Base-by-base conservation (phyloP, 1,284 basidiomycete genomes). In the Apiotrichum porosum region DNA sequence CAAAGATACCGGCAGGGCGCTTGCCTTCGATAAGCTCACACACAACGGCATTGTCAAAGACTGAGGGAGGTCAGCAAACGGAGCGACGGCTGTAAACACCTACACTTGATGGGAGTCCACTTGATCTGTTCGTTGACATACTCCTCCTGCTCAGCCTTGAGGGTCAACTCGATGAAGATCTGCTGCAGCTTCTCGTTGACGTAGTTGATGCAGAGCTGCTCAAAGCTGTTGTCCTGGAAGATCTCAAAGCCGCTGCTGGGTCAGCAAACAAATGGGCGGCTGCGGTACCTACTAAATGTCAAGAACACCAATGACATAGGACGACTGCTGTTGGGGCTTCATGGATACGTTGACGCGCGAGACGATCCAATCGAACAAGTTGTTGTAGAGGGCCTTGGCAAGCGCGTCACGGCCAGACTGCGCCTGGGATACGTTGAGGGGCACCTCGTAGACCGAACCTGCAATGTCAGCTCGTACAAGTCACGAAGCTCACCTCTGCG, bases 181-280 rank as follows among this genome's bases (percentile, higher is more conserved):
- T 98, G 95, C 63, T 97, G 93, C 9, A 92, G 81, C 75, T 97
- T 97, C 75, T 99, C 95, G 79, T 99, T 99, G 77, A 99, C 95
- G 66, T 98, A 99, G 78, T 99, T 99, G 81, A 98, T 99, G 77
- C 95, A 99, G 18, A 99, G 82, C 75, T 99, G 92, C 49, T 97
- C 94, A 68, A 97, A 97, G 8, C 91, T 95, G 76, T 99, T 99
- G 73, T 97, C 88, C 84, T 91, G 65, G 70, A 97, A 97, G 67
- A 98, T 98, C 71, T 98, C 93, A 66, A 97, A 97, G 9, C 93
- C 71, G 47, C 70, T 71, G 49, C n/a, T n/a, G 23, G 15, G 59
- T 61, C 60, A 66, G 53, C 34, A 26, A 12, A n/a, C 26, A 21
- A 28, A 18, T 14, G 9, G n/a, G n/a, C n/a, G n/a, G n/a, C n/a